Percentiles rank a stretch among this genome's conserved stretches.
Evolutionary conservation across 148 eudicot species (phyloP).

Genomic region (Gaultheria prostrata): DNA sequence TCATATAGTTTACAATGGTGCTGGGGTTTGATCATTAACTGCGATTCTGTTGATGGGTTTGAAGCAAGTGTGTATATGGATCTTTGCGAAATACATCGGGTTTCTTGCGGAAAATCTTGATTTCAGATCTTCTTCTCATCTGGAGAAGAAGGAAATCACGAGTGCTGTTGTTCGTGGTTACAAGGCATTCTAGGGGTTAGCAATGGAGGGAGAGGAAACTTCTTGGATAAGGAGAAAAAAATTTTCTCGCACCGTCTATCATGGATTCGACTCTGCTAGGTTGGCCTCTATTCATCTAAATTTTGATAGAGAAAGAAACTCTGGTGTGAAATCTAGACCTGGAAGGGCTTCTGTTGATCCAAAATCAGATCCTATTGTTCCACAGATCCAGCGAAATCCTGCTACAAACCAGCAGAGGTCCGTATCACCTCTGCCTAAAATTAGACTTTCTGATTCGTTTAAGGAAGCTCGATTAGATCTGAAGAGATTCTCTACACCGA

Average conservation of each 20-base stretch:
- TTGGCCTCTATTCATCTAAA: slow-evolving; percentile 44
- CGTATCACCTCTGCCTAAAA: slow-evolving; percentile 55
- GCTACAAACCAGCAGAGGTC: slow-evolving; percentile 52
- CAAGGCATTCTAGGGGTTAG: slow-evolving; percentile 24
- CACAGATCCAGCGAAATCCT: slow-evolving; percentile 42
- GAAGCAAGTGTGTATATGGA: slow-evolving; percentile 23
- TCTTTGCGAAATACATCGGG: slow-evolving; percentile 18
- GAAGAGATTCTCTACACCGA: slow-evolving; percentile 74
- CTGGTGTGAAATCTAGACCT: slow-evolving; percentile 38
- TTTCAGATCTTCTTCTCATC: slow-evolving; percentile 19
- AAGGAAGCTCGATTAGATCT: slow-evolving; percentile 61
- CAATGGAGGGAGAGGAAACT: slow-evolving; percentile 65
- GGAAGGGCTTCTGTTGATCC: slow-evolving; percentile 21
- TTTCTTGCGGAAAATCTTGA: slow-evolving; percentile 20
- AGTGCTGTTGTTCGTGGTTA: slow-evolving; percentile 19
- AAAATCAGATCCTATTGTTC: slow-evolving; percentile 20
- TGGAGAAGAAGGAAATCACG: slow-evolving; percentile 16
- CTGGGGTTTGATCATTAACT: slow-evolving; percentile 11
- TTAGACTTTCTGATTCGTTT: slow-evolving; percentile 56
- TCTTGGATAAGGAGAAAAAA: slow-evolving; percentile 85
- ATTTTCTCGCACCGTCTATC: slow-evolving; percentile 73
- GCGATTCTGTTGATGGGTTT: slow-evolving; percentile 34
- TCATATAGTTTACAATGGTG: slow-evolving; percentile 6
- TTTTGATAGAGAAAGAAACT: slow-evolving; percentile 27
- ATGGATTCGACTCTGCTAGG: slow-evolving; percentile 56